Percentiles rank a stretch among this genome's conserved stretches.
phyloP scores from a whole-genome alignment of 495 filamentous ascomycete species.

The Aspergillus coremiiformis region DNA sequence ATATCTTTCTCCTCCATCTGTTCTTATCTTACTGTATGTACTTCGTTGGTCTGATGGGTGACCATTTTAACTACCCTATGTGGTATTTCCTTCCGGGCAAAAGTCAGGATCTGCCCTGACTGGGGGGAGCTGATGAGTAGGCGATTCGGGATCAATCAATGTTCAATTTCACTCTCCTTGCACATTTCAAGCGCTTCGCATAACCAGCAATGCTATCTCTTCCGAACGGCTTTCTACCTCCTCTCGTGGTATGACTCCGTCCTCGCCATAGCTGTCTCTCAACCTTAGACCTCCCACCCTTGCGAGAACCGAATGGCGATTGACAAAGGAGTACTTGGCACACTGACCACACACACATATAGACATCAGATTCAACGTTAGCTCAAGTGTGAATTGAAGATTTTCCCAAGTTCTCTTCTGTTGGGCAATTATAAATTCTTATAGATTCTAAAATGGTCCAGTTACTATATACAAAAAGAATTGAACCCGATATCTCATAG shows the following conservation, averaged over 20 bases:
- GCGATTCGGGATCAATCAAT: background rate
- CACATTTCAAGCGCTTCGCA: background rate
- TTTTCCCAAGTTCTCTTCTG: too few relatives aligned
- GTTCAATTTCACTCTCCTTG: background rate
- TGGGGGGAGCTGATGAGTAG: background rate
- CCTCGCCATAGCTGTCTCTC: too few relatives aligned
- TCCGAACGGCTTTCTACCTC: too few relatives aligned
- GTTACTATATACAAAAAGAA: background rate
- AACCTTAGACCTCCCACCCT: background rate
- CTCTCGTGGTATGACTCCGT: too few relatives aligned
- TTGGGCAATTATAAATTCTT: too few relatives aligned
- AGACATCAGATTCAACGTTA: too few relatives aligned
- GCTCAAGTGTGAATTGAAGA: too few relatives aligned
- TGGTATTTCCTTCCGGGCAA: background rate
- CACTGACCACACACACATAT: too few relatives aligned
- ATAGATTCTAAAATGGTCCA: background rate
- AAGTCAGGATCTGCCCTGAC: background rate
- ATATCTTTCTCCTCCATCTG: background rate
- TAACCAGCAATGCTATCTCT: too few relatives aligned
- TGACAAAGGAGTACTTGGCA: background rate
- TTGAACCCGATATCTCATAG: background rate
- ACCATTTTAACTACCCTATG: background rate
- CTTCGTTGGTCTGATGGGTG: background rate
- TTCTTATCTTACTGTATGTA: background rate
- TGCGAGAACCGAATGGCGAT: background rate